Evolutionary conservation across 768 basidiomycete genomes (phyloP).

Genomic region (Collybia sordida): DNA sequence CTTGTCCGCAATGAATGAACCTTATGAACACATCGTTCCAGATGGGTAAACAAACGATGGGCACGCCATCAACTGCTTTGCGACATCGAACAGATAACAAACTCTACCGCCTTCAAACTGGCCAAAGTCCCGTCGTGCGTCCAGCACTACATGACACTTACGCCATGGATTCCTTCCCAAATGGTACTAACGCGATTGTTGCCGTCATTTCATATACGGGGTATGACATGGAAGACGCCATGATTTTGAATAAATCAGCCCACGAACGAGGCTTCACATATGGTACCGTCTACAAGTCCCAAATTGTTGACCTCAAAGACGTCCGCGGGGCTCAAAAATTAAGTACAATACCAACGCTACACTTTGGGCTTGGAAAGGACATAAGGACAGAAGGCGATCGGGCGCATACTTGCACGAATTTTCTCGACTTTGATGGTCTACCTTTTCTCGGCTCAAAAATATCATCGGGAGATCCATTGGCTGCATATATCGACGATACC

Average conservation of each 20-base stretch:
- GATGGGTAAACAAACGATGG: conserved; percentile 99
- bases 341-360: conserved; percentile 61
- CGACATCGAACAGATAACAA: conserved; percentile 97
- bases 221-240: conserved; percentile 99
- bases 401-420: conserved; percentile 39
- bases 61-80: conserved; percentile 91
- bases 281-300: conserved; percentile 94
- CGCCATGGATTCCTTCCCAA: conserved; percentile 98
- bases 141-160: conserved; percentile 90
- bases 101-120: conserved; percentile 92
- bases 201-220: conserved; percentile 99
- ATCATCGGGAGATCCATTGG: conserved; percentile 74
- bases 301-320: conserved; percentile 87
- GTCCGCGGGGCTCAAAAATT: conserved; percentile 65
- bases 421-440: conserved; percentile 81
- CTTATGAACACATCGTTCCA: conserved; percentile 27
- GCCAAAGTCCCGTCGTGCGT: conserved; percentile 93
- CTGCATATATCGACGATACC: conserved; percentile 86
- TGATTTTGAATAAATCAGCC: conserved; percentile 99
- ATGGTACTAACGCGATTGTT: conserved; percentile 96
- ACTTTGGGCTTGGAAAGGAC: conserved; percentile 87
- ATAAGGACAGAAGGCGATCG: conserved; percentile 52
- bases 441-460: conserved; percentile 75
- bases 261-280: conserved; percentile 98
- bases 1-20: not conserved